These are phyloP conservation scores for Arctium lappa DNA, from an alignment of 129 eudicot genomes.

Conservation along the genomic window DNA sequence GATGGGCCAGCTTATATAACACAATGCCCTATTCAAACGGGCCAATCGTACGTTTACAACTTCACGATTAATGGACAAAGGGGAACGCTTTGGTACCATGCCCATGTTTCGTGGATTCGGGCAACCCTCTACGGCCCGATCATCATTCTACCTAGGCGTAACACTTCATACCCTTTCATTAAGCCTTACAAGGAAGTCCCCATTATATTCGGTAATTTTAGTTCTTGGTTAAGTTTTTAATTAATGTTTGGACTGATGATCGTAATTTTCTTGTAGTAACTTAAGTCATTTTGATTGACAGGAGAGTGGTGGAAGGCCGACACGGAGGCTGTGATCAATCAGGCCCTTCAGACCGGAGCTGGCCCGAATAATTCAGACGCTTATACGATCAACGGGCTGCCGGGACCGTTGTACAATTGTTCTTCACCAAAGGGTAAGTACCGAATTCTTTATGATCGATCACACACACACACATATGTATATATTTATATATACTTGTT, in stretches of 20 bases:
- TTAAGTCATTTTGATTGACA: not conserved
- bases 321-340: conserved; percentile 65
- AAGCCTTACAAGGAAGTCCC: conserved; percentile 54
- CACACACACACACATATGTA: too few species aligned
- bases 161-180: conserved; percentile 38
- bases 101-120: conserved; percentile 48
- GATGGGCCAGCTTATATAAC: conserved; percentile 57
- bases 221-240: not conserved
- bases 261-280: not conserved
- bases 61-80: conserved; percentile 50
- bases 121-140: conserved; percentile 52
- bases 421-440: conserved; percentile 31
- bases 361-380: conserved; percentile 69
- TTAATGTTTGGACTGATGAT: not conserved
- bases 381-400: conserved; percentile 62
- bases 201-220: conserved; percentile 37
- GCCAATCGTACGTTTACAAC: conserved; percentile 46
- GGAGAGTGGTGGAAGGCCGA: conserved; percentile 82
- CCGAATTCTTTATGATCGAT: not conserved
- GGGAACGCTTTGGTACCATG: conserved; percentile 55
- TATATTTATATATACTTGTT: not conserved
- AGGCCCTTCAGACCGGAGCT: conserved; percentile 66
- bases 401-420: conserved; percentile 68
- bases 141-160: conserved; percentile 44
- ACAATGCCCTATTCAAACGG: conserved; percentile 54